Evolutionary conservation across 2,329 filamentous ascomycete species (phyloP).

Genomic region (Neopestalotiopsis clavispora): DNA sequence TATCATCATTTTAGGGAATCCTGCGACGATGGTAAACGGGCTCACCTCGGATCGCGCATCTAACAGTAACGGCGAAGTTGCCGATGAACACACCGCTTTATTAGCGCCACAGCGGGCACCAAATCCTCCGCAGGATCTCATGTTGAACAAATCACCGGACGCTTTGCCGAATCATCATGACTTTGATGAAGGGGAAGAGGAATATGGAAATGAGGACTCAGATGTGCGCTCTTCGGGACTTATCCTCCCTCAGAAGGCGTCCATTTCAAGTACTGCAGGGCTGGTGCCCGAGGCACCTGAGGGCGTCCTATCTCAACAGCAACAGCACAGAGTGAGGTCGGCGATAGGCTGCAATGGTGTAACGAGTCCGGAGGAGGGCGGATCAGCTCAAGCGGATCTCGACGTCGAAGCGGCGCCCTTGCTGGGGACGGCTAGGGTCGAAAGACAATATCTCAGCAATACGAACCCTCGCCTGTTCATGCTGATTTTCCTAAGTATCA

Average conservation of each 20-base stretch:
- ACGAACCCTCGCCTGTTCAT: constrained; percentile 60
- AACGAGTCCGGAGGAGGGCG: not conserved
- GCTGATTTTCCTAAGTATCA: constrained; percentile 64
- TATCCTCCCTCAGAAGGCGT: not conserved
- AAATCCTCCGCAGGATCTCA: not conserved
- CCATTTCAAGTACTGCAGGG: not conserved
- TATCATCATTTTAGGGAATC: not conserved
- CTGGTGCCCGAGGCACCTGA: not conserved
- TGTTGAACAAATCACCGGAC: not conserved
- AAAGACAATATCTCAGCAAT: constrained; percentile 46
- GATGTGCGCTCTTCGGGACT: not conserved
- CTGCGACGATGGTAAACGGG: not conserved
- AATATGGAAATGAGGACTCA: not conserved
- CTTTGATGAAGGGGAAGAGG: not conserved
- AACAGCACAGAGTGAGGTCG: not conserved
- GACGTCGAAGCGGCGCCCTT: constrained; percentile 6
- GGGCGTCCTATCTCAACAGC: not conserved
- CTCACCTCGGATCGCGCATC: not conserved
- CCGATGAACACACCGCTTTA: not conserved
- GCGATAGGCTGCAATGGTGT: not conserved
- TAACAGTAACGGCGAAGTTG: not conserved
- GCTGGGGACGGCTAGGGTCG: constrained; percentile 17
- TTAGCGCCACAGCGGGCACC: not conserved
- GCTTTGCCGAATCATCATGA: not conserved
- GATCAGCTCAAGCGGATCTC: not conserved